Evolutionary conservation across 176 grass and related monocot species (phyloP).

Genomic region (Calamus simplicifolius): DNA sequence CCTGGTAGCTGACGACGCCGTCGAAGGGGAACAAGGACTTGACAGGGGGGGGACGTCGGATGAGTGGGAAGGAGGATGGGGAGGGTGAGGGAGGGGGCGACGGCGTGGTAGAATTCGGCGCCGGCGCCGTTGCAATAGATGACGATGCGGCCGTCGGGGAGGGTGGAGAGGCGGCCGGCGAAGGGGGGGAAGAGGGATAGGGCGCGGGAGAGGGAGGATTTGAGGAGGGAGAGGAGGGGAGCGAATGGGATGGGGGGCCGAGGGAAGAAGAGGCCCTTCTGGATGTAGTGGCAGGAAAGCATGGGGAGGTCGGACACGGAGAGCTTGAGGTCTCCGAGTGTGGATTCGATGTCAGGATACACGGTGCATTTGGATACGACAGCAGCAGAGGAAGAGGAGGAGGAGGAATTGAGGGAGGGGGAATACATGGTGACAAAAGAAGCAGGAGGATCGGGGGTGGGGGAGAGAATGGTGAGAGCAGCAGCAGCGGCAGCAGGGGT

Average conservation of each 20-base stretch:
- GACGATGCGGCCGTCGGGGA: conserved; percentile 3
- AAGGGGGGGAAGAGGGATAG: conserved; percentile 15
- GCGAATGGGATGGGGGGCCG: background rate
- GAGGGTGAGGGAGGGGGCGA: background rate
- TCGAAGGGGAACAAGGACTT: conserved; percentile 9
- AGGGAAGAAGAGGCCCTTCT: conserved; percentile 17
- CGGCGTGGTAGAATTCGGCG: background rate
- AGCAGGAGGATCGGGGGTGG: background rate
- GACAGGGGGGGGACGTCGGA: conserved; percentile 5
- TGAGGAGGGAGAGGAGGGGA: conserved; percentile 2
- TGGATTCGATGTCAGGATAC: background rate
- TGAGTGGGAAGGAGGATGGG: conserved; percentile 2
- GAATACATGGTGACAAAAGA: background rate
- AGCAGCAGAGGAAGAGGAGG: background rate
- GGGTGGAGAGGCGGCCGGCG: conserved; percentile 13
- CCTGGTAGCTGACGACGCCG: conserved; percentile 14
- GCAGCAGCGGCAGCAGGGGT: too few species aligned
- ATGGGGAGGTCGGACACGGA: conserved; percentile 17
- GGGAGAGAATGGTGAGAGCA: too few species aligned
- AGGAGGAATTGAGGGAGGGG: background rate
- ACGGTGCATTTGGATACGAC: conserved; percentile 1
- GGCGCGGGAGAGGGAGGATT: conserved; percentile 12
- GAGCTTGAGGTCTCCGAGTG: background rate
- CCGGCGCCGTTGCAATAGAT: conserved; percentile 5
- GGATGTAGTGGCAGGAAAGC: conserved; percentile 18